Base-by-base conservation (phyloP, 257 asterid species). In the Euphrasia confusa region DNA sequence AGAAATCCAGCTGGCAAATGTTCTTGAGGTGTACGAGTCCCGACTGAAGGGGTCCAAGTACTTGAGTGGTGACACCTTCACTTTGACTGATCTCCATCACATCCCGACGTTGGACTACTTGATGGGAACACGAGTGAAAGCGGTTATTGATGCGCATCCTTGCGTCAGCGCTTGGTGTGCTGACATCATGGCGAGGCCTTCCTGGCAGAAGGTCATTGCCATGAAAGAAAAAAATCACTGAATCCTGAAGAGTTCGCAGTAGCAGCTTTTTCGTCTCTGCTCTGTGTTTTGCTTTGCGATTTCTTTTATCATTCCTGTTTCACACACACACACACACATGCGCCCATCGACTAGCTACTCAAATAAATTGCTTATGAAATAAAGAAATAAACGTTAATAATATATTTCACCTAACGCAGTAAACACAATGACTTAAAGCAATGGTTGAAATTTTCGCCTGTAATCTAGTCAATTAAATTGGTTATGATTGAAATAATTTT, bases 31-130 rank as follows among this genome's bases (percentile, higher is more conserved):
- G 8, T 83, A 83, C 32, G 86, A 80, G 61, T 54, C 74, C 10
- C 74, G 75, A 4, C 65, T 83, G 78, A 8, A 68, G 8, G 24
- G 50, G 10, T 66, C 75, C 2, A 83, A 83, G 56, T 80, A 83
- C 62, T 67, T 83, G 69, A 84, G 66, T 4, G 86, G 84, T 0
- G 86, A 83, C 6, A 54, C 48, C 18, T 83, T 71, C 57, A 71
- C 78, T 53, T 54, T 83, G 8, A 82, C 80, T 2, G 89, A 83
- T 76, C 69, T 83, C 42, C 72, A 75, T 44, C 89, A 83, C 54
- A 33, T 78, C 3, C 84, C 89, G 0, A 61, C 63, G 4, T 3
- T 80, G 2, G 69, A 76, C 28, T 56, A 67, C 44, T 54, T 80
- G 81, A 32, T 70, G 70, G 66, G 66, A 3, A 71, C 86, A 0